These are phyloP conservation scores for Oryza meyeriana DNA, from an alignment of 176 grass and related monocot species.

Conservation along the genomic window DNA sequence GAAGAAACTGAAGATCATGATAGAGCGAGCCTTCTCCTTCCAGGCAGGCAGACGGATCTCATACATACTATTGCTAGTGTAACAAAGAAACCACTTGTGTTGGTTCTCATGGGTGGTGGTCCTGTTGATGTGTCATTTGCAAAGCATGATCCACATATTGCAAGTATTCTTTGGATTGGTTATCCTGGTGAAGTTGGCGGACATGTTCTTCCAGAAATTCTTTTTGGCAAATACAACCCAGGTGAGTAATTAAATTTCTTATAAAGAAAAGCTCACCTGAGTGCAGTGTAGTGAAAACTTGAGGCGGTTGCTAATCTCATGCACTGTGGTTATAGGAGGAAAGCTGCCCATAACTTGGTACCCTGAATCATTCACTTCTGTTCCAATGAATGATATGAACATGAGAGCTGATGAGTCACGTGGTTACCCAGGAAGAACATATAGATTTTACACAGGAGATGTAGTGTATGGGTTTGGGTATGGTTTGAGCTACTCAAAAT, in stretches of 20 bases:
- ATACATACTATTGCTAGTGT: conserved; percentile 43
- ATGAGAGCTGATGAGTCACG: conserved; percentile 71
- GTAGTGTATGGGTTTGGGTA: conserved; percentile 76
- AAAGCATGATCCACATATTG: conserved; percentile 50
- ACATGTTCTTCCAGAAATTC: conserved; percentile 74
- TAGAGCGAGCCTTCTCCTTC: conserved; percentile 77
- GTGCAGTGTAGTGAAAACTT: background rate
- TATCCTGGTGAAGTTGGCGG: conserved; percentile 92
- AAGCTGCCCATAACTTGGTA: conserved; percentile 82
- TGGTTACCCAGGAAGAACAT: conserved; percentile 82
- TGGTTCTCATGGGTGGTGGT: conserved; percentile 83
- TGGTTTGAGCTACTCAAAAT: conserved; percentile 81
- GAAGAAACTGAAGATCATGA: conserved; percentile 85
- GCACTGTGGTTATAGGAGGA: conserved; percentile 46
- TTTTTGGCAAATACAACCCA: conserved; percentile 87
- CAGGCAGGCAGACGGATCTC: conserved; percentile 83
- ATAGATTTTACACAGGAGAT: conserved; percentile 84
- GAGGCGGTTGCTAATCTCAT: conserved; percentile 5
- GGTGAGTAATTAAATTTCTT: conserved; percentile 43
- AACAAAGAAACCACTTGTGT: conserved; percentile 58
- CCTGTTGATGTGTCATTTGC: conserved; percentile 84
- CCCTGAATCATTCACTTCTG: conserved; percentile 67
- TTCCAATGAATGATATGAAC: conserved; percentile 91
- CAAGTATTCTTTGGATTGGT: conserved; percentile 80
- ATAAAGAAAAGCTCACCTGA: background rate